phyloP scores from a whole-genome alignment of 2,329 filamentous ascomycete species.

The Aspergillus eucalypticola region DNA sequence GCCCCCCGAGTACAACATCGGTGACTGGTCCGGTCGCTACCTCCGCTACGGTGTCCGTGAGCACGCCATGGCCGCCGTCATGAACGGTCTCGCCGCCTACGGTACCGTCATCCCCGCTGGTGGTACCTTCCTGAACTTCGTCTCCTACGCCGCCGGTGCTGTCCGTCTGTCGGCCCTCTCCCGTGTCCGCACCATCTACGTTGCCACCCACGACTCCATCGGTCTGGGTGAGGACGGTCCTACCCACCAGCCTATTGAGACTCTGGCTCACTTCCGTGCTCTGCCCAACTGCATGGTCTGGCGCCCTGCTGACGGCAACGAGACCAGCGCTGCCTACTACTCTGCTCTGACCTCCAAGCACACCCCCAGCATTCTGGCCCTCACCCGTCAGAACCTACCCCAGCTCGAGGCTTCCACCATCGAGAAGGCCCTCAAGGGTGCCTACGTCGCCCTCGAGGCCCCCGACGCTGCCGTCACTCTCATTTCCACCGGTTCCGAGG shows the following conservation, averaged over 20 bases:
- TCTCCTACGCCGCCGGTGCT: conserved; percentile 93
- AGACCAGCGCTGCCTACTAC: conserved; percentile 98
- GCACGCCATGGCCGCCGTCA: conserved; percentile 54
- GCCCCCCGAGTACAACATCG: conserved; percentile 79
- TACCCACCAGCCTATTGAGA: conserved; percentile 99
- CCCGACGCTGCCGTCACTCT: conserved; percentile 84
- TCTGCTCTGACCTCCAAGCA: conserved; percentile 83
- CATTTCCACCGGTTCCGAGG: conserved; percentile 94
- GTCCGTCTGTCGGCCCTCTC: conserved; percentile 92
- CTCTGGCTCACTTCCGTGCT: conserved; percentile 95
- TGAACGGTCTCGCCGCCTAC: conserved; percentile 84
- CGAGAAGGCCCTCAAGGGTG: conserved; percentile 89
- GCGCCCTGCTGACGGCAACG: conserved; percentile 97
- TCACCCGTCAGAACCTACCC: conserved; percentile 97
- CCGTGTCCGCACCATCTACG: conserved; percentile 87
- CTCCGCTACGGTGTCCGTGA: conserved; percentile 57
- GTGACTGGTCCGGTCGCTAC: conserved; percentile 89
- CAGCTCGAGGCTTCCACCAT: conserved; percentile 94
- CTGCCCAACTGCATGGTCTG: conserved; percentile 99
- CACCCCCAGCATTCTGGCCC: conserved; percentile 88
- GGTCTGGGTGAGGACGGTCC: conserved; percentile 98
- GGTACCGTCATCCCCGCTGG: conserved; percentile 90
- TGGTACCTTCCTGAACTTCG: conserved; percentile 99
- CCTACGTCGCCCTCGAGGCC: conserved; percentile 84
- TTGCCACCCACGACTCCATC: conserved; percentile 98